phyloP scores from a whole-genome alignment of 2,329 filamentous ascomycete species.

The Talaromyces marneffei region DNA sequence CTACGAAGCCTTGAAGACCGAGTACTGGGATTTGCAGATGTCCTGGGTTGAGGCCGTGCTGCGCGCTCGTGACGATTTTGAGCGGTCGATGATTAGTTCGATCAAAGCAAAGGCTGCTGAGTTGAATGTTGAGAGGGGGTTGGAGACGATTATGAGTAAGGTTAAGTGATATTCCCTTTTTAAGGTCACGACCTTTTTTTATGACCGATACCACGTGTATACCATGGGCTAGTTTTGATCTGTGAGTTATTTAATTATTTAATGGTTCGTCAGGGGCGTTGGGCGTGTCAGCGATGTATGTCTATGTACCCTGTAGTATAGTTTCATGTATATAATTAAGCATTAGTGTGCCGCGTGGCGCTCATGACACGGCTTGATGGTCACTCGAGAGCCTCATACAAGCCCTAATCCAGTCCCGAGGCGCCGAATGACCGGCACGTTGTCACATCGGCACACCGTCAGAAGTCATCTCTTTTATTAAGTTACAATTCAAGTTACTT shows the following conservation, averaged over 20 bases:
- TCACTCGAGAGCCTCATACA: not conserved
- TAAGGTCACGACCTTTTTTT: not conserved
- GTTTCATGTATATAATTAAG: slow-evolving; percentile 9
- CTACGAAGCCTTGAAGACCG: slow-evolving; percentile 75
- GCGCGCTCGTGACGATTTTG: slow-evolving; percentile 84
- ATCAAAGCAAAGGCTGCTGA: slow-evolving; percentile 87
- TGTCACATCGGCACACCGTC: not conserved
- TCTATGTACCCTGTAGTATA: no score
- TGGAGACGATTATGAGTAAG: slow-evolving; percentile 92
- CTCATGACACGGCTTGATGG: not conserved
- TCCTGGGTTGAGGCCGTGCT: slow-evolving; percentile 93
- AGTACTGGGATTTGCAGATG: slow-evolving; percentile 91
- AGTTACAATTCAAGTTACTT: not conserved
- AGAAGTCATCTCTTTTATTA: not conserved
- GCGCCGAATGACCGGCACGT: not conserved
- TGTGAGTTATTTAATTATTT: not conserved
- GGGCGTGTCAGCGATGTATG: not conserved
- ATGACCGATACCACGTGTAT: not conserved
- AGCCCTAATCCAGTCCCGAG: slow-evolving; percentile 7
- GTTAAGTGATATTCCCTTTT: slow-evolving; percentile 60
- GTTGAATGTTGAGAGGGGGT: slow-evolving; percentile 70
- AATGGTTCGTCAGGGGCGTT: not conserved
- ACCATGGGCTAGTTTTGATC: not conserved
- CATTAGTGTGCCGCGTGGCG: not conserved
- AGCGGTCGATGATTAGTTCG: slow-evolving; percentile 77